phyloP scores from a whole-genome alignment of 345 rosid species.

The Cardamine resedifolia region DNA sequence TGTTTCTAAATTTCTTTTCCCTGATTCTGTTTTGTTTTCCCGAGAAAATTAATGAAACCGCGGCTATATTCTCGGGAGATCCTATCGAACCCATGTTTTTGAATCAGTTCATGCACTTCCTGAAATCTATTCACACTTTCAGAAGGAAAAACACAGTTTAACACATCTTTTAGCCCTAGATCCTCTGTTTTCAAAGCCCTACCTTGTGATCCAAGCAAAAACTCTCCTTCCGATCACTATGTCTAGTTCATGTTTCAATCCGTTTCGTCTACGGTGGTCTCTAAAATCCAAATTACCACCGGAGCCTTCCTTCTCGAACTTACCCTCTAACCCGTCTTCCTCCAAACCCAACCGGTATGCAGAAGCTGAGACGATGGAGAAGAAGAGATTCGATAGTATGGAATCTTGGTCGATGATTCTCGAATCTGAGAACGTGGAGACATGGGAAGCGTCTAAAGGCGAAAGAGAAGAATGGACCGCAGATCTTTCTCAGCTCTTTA shows the following conservation, averaged over 20 bases:
- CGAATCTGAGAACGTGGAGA: constrained; percentile 93
- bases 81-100: constrained; percentile 69
- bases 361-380: constrained; percentile 80
- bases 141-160: constrained; percentile 62
- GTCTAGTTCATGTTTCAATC: constrained; percentile 78
- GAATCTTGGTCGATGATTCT: constrained; percentile 98
- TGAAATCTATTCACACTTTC: constrained; percentile 92
- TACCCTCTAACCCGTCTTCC: constrained; percentile 51
- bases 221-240: constrained; percentile 32
- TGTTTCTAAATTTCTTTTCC: constrained; percentile 6
- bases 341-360: constrained; percentile 47
- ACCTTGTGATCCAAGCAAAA: constrained; percentile 24
- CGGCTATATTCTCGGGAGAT: constrained; percentile 34
- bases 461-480: constrained; percentile 98
- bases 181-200: constrained; percentile 11
- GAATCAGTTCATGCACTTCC: constrained; percentile 97
- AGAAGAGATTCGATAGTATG: constrained; percentile 89
- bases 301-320: constrained; percentile 6
- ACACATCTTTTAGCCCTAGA: constrained; percentile 21
- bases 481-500: constrained; percentile 94
- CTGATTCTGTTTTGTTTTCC: constrained; percentile 26
- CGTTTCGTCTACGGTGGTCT: constrained; percentile 58
- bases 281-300: constrained; percentile 47
- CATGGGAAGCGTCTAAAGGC: constrained; percentile 85
- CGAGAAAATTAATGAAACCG: constrained; percentile 56